A percentile compares a stretch with the other conserved stretches of the same genome.
Evolutionary conservation across 1,139 yeast species (phyloP).

Genomic region (Lodderomyces elongisporus): DNA sequence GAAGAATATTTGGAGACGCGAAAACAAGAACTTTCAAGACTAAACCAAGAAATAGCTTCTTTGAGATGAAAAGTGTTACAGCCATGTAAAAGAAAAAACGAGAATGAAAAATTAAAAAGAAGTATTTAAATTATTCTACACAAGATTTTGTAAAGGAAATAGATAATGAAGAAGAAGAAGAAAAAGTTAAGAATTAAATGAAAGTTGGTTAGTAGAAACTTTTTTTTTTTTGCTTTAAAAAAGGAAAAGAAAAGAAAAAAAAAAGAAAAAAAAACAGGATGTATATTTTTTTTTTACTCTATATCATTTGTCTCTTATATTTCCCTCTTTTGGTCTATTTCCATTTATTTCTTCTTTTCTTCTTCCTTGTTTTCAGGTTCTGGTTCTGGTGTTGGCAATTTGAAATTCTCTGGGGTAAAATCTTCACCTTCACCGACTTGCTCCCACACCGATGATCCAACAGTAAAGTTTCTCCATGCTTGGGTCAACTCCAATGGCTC

Average conservation of each 20-base stretch:
- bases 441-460: conserved; percentile 88
- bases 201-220: too few relatives aligned
- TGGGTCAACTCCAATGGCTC: conserved; percentile 89
- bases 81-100: background rate
- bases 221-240: too few relatives aligned
- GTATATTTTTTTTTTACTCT: background rate
- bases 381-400: conserved; percentile 77
- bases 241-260: background rate
- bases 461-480: conserved; percentile 87
- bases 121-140: too few relatives aligned
- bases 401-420: conserved; percentile 74
- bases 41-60: conserved; percentile 39
- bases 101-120: background rate
- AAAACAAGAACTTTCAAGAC: conserved; percentile 44
- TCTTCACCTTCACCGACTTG: conserved; percentile 88
- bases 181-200: too few relatives aligned
- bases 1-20: conserved; percentile 52
- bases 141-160: too few relatives aligned
- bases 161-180: too few relatives aligned
- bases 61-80: conserved; percentile 10
- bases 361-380: conserved; percentile 52
- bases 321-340: background rate
- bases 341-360: conserved; percentile 18
- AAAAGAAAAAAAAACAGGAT: background rate
- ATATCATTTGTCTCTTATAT: background rate